Evolutionary conservation across 1,284 basidiomycete species (phyloP).

Genomic region (Amylostereum areolatum): DNA sequence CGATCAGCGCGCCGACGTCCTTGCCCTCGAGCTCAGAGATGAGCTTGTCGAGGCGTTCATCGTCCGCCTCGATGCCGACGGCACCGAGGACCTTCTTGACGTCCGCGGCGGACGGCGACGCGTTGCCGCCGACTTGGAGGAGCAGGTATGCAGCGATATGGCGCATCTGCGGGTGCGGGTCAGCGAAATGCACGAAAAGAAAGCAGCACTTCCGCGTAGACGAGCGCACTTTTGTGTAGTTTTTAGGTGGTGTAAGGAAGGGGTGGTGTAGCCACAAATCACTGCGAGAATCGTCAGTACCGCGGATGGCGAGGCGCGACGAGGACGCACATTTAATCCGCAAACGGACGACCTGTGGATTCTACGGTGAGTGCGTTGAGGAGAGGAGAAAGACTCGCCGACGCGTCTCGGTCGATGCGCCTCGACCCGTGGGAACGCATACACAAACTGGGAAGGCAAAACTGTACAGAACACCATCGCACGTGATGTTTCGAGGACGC

Average conservation of each 20-base stretch:
- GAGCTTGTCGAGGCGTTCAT: conserved; percentile 79
- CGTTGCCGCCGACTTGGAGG: conserved; percentile 92
- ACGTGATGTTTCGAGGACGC: conserved; percentile 1
- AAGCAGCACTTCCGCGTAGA: background rate
- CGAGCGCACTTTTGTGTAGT: conserved; percentile 33
- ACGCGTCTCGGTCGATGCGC: conserved; percentile 1
- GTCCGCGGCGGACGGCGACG: conserved; percentile 82
- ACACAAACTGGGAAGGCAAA: background rate
- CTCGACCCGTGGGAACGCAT: background rate
- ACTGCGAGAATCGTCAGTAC: conserved; percentile 32
- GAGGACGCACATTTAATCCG: conserved; percentile 73
- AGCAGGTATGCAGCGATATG: conserved; percentile 98
- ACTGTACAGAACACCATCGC: background rate
- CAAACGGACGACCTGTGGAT: conserved; percentile 82
- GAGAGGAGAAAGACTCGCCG: conserved; percentile 1
- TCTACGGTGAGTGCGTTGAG: conserved; percentile 44
- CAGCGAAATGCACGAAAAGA: conserved; percentile 1
- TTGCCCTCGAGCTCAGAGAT: conserved; percentile 93
- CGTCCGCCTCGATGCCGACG: conserved; percentile 89
- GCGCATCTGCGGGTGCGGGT: conserved; percentile 69
- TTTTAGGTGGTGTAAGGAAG: conserved; percentile 26
- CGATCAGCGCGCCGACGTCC: conserved; percentile 87
- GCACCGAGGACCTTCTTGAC: conserved; percentile 85
- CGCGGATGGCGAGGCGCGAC: conserved; percentile 12
- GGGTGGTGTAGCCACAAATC: conserved; percentile 81